Conservation (phyloP, 495 filamentous ascomycete genomes). For the Trichodelitschia bisporula region DNA sequence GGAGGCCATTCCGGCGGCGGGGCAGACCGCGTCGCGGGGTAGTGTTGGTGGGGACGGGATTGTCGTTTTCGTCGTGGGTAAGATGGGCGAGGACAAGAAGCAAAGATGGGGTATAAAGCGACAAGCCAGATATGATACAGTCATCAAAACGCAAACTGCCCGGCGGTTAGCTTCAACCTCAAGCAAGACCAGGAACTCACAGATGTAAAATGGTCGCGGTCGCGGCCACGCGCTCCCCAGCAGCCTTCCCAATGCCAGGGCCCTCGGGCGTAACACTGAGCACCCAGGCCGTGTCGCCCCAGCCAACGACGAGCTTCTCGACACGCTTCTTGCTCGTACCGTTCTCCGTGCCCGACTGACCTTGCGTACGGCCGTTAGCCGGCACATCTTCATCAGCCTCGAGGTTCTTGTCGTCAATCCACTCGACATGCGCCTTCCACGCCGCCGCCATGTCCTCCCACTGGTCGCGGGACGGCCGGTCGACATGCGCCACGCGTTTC, state of each 20-base stretch:
- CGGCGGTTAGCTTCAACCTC: neutral
- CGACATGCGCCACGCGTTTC: slow-evolving; percentile 88
- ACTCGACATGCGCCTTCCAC: slow-evolving; percentile 78
- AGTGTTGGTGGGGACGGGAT: slow-evolving; percentile 19
- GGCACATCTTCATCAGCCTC: slow-evolving; percentile 31
- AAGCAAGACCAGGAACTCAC: slow-evolving; percentile 23
- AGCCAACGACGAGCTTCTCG: slow-evolving; percentile 77
- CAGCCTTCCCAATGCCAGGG: slow-evolving; percentile 37
- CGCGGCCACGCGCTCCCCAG: slow-evolving; percentile 45
- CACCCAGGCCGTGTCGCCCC: slow-evolving; percentile 91
- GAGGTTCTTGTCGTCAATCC: slow-evolving; percentile 63
- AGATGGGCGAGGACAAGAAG: slow-evolving; percentile 79
- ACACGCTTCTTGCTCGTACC: slow-evolving; percentile 13
- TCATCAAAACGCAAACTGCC: slow-evolving; percentile 59
- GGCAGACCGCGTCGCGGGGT: slow-evolving; percentile 32
- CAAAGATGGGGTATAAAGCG: slow-evolving; percentile 80
- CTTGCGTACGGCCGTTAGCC: slow-evolving; percentile 18
- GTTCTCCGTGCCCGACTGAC: slow-evolving; percentile 5
- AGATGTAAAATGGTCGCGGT: slow-evolving; percentile 76
- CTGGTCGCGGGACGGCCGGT: slow-evolving; percentile 47
- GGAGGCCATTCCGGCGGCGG: slow-evolving; percentile 46
- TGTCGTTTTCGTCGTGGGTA: slow-evolving; percentile 39
- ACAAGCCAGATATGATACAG: slow-evolving; percentile 90
- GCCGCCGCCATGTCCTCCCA: slow-evolving; percentile 92
- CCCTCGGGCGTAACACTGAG: slow-evolving; percentile 72